Base-by-base conservation (phyloP, 2,329 filamentous ascomycete species). In the Escovopsis sp. region DNA sequence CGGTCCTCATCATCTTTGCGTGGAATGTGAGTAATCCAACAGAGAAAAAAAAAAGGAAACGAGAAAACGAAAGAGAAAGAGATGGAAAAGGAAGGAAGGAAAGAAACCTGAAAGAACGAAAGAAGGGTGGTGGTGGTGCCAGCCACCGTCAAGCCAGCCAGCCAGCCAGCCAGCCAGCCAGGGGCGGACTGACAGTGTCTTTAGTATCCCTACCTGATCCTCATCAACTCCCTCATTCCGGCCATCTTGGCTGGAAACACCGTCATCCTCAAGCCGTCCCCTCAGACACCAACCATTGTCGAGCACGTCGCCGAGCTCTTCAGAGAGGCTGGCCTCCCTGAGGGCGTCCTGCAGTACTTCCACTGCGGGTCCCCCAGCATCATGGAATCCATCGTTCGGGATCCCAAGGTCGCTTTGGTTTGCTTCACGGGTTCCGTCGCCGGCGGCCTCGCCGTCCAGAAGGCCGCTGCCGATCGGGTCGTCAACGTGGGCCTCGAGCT, bases 351-450 rank as follows among this genome's bases (percentile, higher is more conserved):
- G 42, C 89, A 95, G 63, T 88, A 84, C 61, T 87, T 95, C 64
- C 89, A 96, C 67, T 84, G 79, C 54, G 89, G 88, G 41, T 85
- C 84, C 39, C 79, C 82, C 24, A 66, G 66, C 37, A 73, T 81
- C 45, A 81, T 96, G 51, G 84, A 93, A 62, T 70, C 78, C 6
- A 71, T 96, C 36, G 79, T 94, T 39, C 74, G 81, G 39, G 77
- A 85, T 45, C 82, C 85, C 7, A 74, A 79, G 49, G 74, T 96
- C 48, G 74, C 81, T 41, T 72, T 87, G 30, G 76, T 96, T 40
- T 94, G 86, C 69, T 96, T 96, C 62, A 96, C 89, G 0, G 89
- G 89, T 31, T 94, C 88, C 7, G 86, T 94, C 9, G 81, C 84
- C 10, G 87, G 85, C 42, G 89, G 89, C 13, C 66, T 95, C 41